Evolutionary conservation across 2,329 filamentous ascomycete species (phyloP), one percentile per base, ranked within the genome.

Genomic region (Aspergillus ruber): DNA sequence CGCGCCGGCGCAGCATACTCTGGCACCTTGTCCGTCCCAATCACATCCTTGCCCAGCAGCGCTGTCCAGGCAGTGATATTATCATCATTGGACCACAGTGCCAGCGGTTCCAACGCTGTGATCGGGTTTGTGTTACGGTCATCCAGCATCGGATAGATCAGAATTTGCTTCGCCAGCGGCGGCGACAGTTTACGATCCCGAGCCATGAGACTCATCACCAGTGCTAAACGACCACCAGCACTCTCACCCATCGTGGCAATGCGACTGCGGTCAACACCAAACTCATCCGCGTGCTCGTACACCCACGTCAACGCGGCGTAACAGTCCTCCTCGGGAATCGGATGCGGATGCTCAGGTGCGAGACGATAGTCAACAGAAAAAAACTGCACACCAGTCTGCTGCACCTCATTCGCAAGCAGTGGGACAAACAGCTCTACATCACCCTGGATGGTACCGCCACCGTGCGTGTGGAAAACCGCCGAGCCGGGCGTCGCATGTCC

Each of bases 131-230:
- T 58, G n/a, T 63, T 59, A 38, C 62, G 67, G 42, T 76, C 70
- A 53, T 77, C 73, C 10, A 77, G 58, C 74, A 77, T 77, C 3
- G 72, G 73, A 43, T 71, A 71, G 41, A 72, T 60, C 9, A 77
- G 64, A 40, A 76, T 63, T 57, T 74, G 67, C 58, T 66, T 70
- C 36, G 57, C 66, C 46, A 67, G 52, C 35, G 53, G 59, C 46
- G 56, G 70, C 39, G 49, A 54, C 4, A 57, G 47, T 9, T 36
- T 53, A 43, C 57, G 50, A 49, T 72, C 66, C 17, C 70, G 57
- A 6, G 69, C 70, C 50, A 70, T 59, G 42, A 75, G 54, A 1
- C 66, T 62, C 27, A 69, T 54, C 6, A 59, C 63, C 1, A 72
- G 68, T 0, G 70, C 71, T 1, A 76, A 56, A 2, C 65, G 67